These are phyloP conservation scores for Backusella westeae DNA, from an alignment of 192 early-diverging fungal species.

Conservation along the genomic window DNA sequence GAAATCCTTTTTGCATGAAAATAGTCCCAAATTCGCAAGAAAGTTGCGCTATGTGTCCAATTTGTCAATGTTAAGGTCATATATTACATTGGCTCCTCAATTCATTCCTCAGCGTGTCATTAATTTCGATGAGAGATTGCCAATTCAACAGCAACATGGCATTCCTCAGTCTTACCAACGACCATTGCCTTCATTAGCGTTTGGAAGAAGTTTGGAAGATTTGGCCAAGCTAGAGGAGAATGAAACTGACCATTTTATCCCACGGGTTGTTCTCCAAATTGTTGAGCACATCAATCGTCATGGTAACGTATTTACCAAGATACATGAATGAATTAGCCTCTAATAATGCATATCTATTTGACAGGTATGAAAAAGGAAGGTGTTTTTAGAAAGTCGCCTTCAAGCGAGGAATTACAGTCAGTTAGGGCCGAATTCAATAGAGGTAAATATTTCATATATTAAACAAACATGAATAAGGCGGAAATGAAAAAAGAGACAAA, in stretches of 20 bases:
- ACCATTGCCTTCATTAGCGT: conserved; percentile 35
- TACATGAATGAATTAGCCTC: not conserved
- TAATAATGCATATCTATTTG: not conserved
- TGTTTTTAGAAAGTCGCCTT: conserved; percentile 84
- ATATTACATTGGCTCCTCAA: conserved; percentile 73
- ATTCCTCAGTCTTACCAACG: not conserved
- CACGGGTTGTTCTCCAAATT: conserved; percentile 70
- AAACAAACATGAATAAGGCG: not conserved
- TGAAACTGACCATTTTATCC: conserved; percentile 54
- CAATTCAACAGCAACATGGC: not conserved
- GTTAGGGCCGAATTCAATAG: conserved; percentile 60
- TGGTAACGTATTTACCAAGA: conserved; percentile 40
- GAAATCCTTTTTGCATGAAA: not conserved
- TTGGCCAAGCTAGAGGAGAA: conserved; percentile 30
- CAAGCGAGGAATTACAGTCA: conserved; percentile 62
- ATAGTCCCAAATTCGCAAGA: conserved; percentile 85
- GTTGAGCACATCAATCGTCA: conserved; percentile 65
- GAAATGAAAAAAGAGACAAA: not conserved
- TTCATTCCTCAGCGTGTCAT: conserved; percentile 70
- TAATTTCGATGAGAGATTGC: conserved; percentile 41
- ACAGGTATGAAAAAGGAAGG: conserved; percentile 76
- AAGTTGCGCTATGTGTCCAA: conserved; percentile 83
- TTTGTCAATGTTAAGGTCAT: conserved; percentile 60
- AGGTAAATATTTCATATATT: conserved; percentile 22
- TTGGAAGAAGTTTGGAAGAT: conserved; percentile 74